Conservation (phyloP, 768 basidiomycete genomes). For the Hemileccinum impolitum region DNA sequence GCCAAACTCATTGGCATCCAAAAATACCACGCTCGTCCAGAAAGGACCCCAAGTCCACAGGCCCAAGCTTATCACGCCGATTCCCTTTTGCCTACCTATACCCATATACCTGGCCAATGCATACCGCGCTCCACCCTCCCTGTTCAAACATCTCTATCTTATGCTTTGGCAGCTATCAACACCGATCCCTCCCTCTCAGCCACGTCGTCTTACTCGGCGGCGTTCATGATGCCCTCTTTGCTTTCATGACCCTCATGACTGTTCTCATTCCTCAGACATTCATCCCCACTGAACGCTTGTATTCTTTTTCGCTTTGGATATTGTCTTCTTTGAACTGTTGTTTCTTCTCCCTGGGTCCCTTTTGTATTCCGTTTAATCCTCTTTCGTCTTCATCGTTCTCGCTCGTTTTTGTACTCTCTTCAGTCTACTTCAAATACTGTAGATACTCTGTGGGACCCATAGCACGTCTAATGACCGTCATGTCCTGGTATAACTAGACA, state of each 20-base stretch:
- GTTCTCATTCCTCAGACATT: conserved; percentile 18
- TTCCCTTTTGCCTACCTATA: conserved; percentile 30
- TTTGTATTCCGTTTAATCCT: conserved; percentile 10
- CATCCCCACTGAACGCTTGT: conserved; percentile 22
- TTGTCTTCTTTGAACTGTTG: conserved; percentile 26
- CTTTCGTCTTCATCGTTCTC: conserved; percentile 19
- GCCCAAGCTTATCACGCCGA: conserved; percentile 29
- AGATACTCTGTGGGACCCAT: conserved; percentile 31
- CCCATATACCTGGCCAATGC: conserved; percentile 33
- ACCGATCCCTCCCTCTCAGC: conserved; percentile 20
- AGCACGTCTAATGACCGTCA: conserved; percentile 30
- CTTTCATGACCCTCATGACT: conserved; percentile 32
- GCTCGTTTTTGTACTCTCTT: conserved; percentile 21
- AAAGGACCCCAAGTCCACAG: conserved; percentile 27
- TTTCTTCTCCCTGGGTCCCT: conserved; percentile 9
- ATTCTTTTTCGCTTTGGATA: conserved; percentile 25
- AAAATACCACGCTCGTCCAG: conserved; percentile 33
- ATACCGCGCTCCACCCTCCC: conserved; percentile 32
- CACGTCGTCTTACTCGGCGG: conserved; percentile 26
- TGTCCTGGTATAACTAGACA: conserved; percentile 44
- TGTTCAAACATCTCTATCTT: conserved; percentile 40
- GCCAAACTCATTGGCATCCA: conserved; percentile 58
- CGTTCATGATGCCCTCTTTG: conserved; percentile 32
- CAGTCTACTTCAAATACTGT: conserved; percentile 30
- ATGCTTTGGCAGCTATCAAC: conserved; percentile 40